Evolutionary conservation across 1,284 basidiomycete species (phyloP).

Genomic region (Moniliophthora roreri): DNA sequence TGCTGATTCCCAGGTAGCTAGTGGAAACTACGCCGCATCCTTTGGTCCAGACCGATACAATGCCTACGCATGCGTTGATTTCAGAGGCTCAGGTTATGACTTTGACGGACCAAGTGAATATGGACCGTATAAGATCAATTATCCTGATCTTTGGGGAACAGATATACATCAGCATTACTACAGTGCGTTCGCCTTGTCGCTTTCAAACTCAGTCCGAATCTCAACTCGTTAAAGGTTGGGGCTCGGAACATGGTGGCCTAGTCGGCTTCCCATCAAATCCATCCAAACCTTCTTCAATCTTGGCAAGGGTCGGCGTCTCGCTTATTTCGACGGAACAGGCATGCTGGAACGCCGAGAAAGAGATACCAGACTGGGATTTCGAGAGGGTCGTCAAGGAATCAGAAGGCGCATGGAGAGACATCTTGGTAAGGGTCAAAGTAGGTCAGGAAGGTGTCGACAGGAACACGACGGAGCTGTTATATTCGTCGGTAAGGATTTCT

Average conservation of each 20-base stretch:
- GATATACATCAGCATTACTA: constrained; percentile 49
- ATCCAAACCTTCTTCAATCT: constrained; percentile 38
- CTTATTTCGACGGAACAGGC: constrained; percentile 60
- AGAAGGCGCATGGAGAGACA: constrained; percentile 52
- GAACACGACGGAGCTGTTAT: constrained; percentile 49
- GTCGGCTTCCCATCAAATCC: constrained; percentile 47
- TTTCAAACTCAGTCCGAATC: not conserved
- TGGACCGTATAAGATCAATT: constrained; percentile 54
- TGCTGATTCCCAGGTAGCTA: constrained; percentile 18
- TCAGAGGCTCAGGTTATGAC: constrained; percentile 52
- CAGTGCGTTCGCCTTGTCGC: constrained; percentile 27
- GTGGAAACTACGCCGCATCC: constrained; percentile 39
- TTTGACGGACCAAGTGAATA: constrained; percentile 48
- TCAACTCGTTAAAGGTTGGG: constrained; percentile 25
- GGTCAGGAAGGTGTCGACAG: constrained; percentile 44
- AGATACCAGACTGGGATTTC: constrained; percentile 62
- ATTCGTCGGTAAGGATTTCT: not conserved
- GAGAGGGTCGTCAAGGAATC: constrained; percentile 41
- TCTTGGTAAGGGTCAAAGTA: constrained; percentile 53
- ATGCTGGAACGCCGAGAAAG: constrained; percentile 56
- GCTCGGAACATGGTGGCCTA: constrained; percentile 47
- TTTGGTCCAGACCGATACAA: constrained; percentile 50
- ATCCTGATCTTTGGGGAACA: constrained; percentile 45
- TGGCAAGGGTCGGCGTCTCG: constrained; percentile 59
- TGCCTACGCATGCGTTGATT: constrained; percentile 62